Evolutionary conservation across 805 yeast species (phyloP), one percentile per base, ranked within the genome.

Genomic region (Wickerhamiella allomyrinae): DNA sequence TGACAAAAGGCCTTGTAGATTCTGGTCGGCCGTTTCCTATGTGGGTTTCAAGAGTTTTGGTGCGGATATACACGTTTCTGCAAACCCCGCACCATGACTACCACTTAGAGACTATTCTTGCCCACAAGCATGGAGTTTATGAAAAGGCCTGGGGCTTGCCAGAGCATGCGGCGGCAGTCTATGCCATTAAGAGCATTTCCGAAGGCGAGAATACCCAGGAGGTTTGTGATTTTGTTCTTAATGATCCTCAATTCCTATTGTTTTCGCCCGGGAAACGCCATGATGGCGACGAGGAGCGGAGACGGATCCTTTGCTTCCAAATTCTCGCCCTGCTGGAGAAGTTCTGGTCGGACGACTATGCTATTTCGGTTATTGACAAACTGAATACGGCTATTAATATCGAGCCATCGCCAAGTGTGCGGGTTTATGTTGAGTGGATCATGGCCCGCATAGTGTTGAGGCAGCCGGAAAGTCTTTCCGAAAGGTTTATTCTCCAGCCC

Each of bases 351-450:
- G 44, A 44, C 0, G 46, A 45, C 0, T 40, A 61, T 14, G 44
- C 62, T 2, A 34, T 50, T 1, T 48, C 55, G 1, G 36, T 51
- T 31, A 54, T 73, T 7, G 47, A 57, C 0, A 39, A 41, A 0
- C 17, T 49, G 3, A 47, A 70, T 10, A 40, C 67, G 5, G 55
- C 63, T 7, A 61, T 83, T 10, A 63, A 68, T 34, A 59, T 63
- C 2, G 97, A 89, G 47, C 74, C 83, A 11, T 79, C 91, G 47
- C 95, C 95, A 0, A 62, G 76, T 37, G 81, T 75, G 5, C 70
- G 96, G 43, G 61, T 71, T 2, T 83, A 79, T 52, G 60, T 82
- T 42, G 96, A 87, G 54, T 87, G 95, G 95, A 63, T 78, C 11
- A 58, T 79, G 31, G 70, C 83, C 0, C 59, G 63, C 13, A 61